Base-by-base conservation (phyloP, 345 rosid genomes). In the Citrus reticulata region DNA sequence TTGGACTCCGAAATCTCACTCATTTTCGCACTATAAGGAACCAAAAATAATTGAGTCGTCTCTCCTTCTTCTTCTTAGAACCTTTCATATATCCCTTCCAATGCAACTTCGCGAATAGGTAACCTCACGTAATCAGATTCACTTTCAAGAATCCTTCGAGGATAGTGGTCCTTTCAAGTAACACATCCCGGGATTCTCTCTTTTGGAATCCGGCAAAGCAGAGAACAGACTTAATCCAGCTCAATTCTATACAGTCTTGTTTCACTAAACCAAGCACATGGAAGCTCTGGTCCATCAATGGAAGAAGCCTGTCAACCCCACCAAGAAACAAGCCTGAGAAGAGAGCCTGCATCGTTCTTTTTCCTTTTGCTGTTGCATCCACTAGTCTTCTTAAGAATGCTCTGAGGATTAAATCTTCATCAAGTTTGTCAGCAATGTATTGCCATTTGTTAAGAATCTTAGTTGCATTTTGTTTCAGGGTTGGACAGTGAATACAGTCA, bases 141-240 rank as follows among this genome's bases (percentile, higher is more conserved):
- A 89, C 90, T 85, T 92, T 92, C 84, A 88, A 89, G 77, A 67
- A 84, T 46, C 71, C 78, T 84, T 87, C 88, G 84, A 74, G 87
- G 24, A 84, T 69, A 1, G 92, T 78, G 73, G 83, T 90, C 63
- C 91, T 91, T 58, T 85, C 80, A 24, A 93, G 95, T 24, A 91
- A 84, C 46, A 85, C 79, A 8, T 81, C 87, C 0, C 85, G 89
- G 1, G 88, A 84, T 0, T 89, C 87, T 19, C 25, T 57, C 4
- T 13, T 79, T 4, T 87, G 88, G 79, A 80, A 87, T 4, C 91
- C 91, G 1, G 88, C 88, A 3, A 90, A 85, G 84, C 87, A 90
- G 14, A 90, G 78, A 14, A 89, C 85, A 0, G 97, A 87, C 20
- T 85, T 79, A 42, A 93, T 81, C 97, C 95, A 90, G 75, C 87